A percentile compares a stretch with the other conserved stretches of the same genome.
These are phyloP conservation scores for Biscogniauxia marginata DNA, from an alignment of 2,329 filamentous ascomycete species.

Conservation along the genomic window DNA sequence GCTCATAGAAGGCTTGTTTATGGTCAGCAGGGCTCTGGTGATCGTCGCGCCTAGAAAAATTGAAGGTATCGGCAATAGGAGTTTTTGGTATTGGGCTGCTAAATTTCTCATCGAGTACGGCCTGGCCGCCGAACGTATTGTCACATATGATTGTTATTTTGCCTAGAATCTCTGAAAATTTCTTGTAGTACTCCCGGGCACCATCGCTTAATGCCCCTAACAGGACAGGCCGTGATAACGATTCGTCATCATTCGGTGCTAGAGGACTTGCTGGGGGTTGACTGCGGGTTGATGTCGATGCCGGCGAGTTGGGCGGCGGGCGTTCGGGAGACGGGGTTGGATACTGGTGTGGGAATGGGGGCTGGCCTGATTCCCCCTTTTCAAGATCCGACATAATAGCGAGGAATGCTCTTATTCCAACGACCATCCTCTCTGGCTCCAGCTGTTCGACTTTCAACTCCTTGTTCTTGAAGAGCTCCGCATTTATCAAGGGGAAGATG, in stretches of 20 bases:
- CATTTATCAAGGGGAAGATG: slow-evolving; percentile 94
- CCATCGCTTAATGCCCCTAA: slow-evolving; percentile 67
- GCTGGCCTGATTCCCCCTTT: slow-evolving; percentile 71
- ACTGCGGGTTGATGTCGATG: slow-evolving; percentile 40
- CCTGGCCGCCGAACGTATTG: slow-evolving; percentile 94
- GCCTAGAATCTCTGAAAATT: slow-evolving; percentile 91
- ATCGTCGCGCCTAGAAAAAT: slow-evolving; percentile 82
- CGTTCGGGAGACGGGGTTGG: slow-evolving; percentile 43
- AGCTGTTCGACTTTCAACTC: slow-evolving; percentile 87
- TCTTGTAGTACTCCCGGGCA: slow-evolving; percentile 79
- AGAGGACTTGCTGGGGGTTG: slow-evolving; percentile 26
- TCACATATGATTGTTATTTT: slow-evolving; percentile 97
- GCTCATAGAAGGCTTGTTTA: slow-evolving; percentile 92
- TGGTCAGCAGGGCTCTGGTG: slow-evolving; percentile 71
- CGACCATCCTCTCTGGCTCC: slow-evolving; percentile 95
- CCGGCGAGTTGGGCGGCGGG: slow-evolving; percentile 47
- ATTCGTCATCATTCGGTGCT: slow-evolving; percentile 52
- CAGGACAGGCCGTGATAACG: slow-evolving; percentile 64
- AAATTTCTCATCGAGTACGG: slow-evolving; percentile 93
- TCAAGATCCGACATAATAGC: slow-evolving; percentile 92
- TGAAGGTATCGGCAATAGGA: slow-evolving; percentile 91
- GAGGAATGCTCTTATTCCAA: slow-evolving; percentile 91
- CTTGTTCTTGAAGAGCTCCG: slow-evolving; percentile 76
- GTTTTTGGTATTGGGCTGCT: slow-evolving; percentile 85
- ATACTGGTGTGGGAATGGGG: slow-evolving; percentile 79